Conservation (phyloP, 2,329 filamentous ascomycete species). For the Ciborinia camelliae region DNA sequence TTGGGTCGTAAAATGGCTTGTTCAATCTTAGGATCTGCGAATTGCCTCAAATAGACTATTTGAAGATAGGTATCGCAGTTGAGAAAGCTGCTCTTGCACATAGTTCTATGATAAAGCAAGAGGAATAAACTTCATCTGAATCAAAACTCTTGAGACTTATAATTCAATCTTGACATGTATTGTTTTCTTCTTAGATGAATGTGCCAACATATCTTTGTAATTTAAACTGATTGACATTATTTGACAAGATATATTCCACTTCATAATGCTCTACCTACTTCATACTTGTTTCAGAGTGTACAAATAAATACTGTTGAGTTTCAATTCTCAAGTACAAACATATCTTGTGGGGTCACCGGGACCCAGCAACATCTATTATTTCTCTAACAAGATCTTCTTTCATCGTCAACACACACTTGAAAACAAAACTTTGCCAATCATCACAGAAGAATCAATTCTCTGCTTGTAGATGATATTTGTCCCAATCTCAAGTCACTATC, state of each 20-base stretch:
- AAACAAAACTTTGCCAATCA: neutral
- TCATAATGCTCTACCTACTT: neutral
- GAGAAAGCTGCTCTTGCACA: neutral
- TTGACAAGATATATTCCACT: neutral
- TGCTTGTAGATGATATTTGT: accelerated
- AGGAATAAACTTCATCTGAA: neutral
- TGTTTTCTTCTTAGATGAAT: neutral
- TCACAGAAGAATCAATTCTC: neutral
- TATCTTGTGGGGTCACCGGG: neutral
- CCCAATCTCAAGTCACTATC: neutral
- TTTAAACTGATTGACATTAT: neutral
- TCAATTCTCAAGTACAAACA: no score
- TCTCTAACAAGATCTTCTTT: neutral
- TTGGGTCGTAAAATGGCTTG: neutral
- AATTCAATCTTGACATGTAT: no score
- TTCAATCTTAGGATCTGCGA: neutral
- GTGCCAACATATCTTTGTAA: neutral
- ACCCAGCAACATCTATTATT: neutral
- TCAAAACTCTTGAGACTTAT: accelerated
- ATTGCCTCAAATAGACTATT: neutral
- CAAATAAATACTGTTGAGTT: no score
- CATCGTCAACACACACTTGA: neutral
- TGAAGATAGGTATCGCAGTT: no score
- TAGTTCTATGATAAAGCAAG: no score
- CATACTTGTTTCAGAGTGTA: no score